Evolutionary conservation across 2,329 filamentous ascomycete species (phyloP).

Genomic region (Alternaria ventricosa): DNA sequence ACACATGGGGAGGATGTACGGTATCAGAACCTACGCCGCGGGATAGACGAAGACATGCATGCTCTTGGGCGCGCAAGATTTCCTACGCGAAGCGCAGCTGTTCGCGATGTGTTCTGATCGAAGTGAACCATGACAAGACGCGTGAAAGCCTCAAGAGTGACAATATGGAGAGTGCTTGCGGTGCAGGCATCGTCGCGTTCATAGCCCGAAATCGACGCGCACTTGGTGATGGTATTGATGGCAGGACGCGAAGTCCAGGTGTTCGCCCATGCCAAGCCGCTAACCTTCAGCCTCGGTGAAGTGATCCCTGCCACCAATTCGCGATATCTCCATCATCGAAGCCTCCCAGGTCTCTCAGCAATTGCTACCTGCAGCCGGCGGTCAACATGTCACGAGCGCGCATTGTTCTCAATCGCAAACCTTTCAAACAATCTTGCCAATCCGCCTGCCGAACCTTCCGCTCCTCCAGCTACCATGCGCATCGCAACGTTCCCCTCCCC

Average conservation of each 20-base stretch:
- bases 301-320: neutral
- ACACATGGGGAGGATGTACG: neutral
- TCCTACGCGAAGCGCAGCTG: neutral
- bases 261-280: conserved; percentile 25
- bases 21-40: neutral
- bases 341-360: conserved; percentile 1
- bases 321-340: neutral
- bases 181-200: neutral
- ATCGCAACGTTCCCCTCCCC: conserved; percentile 20
- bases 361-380: conserved; percentile 5
- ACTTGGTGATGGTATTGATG: neutral
- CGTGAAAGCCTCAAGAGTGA: neutral
- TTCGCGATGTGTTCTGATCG: neutral
- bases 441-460: conserved; percentile 2
- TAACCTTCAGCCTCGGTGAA: conserved; percentile 34
- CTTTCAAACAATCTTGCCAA: conserved; percentile 3
- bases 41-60: neutral
- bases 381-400: conserved; percentile 31
- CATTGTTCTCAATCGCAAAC: conserved; percentile 14
- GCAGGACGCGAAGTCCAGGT: neutral
- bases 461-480: conserved; percentile 4
- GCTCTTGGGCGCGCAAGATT: neutral
- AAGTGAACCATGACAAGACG: neutral
- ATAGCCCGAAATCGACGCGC: neutral
- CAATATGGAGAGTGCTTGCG: neutral